Evolutionary conservation across 495 filamentous ascomycete species (phyloP).

Genomic region (Penicillium tannophilum): DNA sequence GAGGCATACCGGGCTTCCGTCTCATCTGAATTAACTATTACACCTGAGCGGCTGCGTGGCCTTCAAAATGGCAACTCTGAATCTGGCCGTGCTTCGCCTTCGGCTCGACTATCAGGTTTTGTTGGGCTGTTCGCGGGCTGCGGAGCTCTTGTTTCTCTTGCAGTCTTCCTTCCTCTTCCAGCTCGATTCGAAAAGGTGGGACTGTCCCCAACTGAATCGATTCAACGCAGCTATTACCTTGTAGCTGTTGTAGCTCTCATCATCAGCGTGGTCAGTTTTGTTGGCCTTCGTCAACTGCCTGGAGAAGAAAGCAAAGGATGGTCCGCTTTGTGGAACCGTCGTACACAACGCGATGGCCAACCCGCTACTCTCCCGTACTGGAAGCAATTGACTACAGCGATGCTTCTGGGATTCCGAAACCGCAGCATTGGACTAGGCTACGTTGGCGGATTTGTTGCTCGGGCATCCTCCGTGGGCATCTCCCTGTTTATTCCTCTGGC

Average conservation of each 20-base stretch:
- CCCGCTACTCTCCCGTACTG: constrained; percentile 32
- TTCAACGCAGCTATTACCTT: constrained; percentile 81
- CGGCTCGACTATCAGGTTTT: constrained; percentile 76
- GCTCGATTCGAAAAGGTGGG: constrained; percentile 70
- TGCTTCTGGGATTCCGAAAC: constrained; percentile 73
- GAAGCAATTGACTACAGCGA: constrained; percentile 58
- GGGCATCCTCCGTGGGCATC: constrained; percentile 93
- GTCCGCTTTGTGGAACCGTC: constrained; percentile 41
- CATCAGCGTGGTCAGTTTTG: constrained; percentile 71
- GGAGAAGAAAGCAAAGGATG: constrained; percentile 79
- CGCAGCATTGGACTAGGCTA: constrained; percentile 82
- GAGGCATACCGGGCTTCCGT: constrained; percentile 44
- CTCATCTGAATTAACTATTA: constrained; percentile 66
- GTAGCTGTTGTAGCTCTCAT: constrained; percentile 72
- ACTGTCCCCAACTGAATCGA: constrained; percentile 64
- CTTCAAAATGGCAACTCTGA: constrained; percentile 13
- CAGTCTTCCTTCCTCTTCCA: constrained; percentile 83
- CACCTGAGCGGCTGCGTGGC: constrained; percentile 51
- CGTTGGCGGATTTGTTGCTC: constrained; percentile 90
- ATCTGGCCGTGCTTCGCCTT: constrained; percentile 31
- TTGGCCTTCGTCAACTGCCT: constrained; percentile 76
- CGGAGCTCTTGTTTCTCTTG: constrained; percentile 82
- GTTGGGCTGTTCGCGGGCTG: constrained; percentile 92
- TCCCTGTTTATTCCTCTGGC: constrained; percentile 91
- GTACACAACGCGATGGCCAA: not conserved